phyloP scores from a whole-genome alignment of 345 rosid species.

The Euphorbia lathyris region DNA sequence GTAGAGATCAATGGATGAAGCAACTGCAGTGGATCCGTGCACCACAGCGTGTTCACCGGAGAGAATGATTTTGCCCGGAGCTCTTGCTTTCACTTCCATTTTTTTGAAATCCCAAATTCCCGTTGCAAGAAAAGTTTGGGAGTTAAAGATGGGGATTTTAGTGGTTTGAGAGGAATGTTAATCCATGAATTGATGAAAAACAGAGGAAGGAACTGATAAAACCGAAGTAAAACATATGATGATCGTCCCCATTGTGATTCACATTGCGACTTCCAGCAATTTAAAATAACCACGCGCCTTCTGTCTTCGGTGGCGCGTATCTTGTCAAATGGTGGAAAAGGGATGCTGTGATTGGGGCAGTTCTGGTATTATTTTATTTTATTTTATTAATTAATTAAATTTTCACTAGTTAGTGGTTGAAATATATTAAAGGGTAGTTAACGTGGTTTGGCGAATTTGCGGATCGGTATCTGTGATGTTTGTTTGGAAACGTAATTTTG shows the following conservation, averaged over 20 bases:
- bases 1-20: conserved; percentile 84
- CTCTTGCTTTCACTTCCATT: conserved; percentile 90
- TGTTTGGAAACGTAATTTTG: no score
- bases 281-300: neutral
- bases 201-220: neutral
- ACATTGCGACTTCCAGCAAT: neutral
- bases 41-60: conserved; percentile 97
- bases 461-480: no score
- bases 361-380: no score
- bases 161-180: neutral
- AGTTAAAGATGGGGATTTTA: neutral
- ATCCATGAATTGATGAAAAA: neutral
- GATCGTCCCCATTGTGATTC: neutral
- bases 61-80: conserved; percentile 94
- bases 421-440: no score
- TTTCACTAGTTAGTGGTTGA: no score
- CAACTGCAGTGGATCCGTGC: conserved; percentile 89
- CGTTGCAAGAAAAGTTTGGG: neutral
- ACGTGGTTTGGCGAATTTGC: no score
- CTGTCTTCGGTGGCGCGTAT: neutral
- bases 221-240: neutral
- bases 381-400: no score
- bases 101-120: neutral
- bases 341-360: no score
- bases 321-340: no score